phyloP scores from a whole-genome alignment of 495 filamentous ascomycete genomes.

The Trichoderma virens region DNA sequence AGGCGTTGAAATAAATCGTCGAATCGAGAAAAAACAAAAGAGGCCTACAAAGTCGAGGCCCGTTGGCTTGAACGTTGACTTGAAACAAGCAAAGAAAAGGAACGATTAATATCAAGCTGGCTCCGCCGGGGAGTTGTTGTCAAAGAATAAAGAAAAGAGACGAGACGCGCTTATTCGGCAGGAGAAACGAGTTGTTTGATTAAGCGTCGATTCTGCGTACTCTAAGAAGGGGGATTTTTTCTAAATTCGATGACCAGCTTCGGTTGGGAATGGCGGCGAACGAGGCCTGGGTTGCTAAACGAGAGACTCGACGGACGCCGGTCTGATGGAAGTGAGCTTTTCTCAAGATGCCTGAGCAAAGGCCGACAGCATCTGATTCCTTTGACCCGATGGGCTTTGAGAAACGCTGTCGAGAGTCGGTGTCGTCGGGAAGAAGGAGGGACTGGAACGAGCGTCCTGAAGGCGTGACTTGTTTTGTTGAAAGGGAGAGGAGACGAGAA shows the following conservation, averaged over 20 bases:
- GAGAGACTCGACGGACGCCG: constrained; percentile 6
- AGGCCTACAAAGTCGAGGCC: not conserved
- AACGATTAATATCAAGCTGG: not conserved
- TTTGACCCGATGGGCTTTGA: constrained; percentile 8
- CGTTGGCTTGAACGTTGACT: not conserved
- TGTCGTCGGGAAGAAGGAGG: constrained; percentile 3
- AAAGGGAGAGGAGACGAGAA: constrained; percentile 10
- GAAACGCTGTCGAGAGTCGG: not conserved
- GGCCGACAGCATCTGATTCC: constrained; percentile 3
- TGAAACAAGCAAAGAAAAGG: not conserved
- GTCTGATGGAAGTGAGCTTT: not conserved
- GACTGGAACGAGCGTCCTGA: constrained; percentile 12
- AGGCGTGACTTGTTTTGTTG: constrained; percentile 13
- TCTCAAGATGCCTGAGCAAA: constrained; percentile 3
- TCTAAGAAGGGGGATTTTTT: not conserved
- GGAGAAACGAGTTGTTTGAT: not conserved
- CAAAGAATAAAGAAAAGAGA: constrained; percentile 1
- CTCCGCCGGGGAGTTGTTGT: constrained; percentile 1
- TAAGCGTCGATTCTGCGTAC: not conserved
- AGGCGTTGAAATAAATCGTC: not conserved
- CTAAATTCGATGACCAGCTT: not conserved
- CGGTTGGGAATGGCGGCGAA: not conserved
- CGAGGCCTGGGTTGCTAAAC: not conserved
- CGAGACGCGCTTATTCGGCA: constrained; percentile 1
- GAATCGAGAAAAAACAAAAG: not conserved